Evolutionary conservation across 768 basidiomycete genomes (phyloP).

Genomic region (Calocybe gangraenosa): DNA sequence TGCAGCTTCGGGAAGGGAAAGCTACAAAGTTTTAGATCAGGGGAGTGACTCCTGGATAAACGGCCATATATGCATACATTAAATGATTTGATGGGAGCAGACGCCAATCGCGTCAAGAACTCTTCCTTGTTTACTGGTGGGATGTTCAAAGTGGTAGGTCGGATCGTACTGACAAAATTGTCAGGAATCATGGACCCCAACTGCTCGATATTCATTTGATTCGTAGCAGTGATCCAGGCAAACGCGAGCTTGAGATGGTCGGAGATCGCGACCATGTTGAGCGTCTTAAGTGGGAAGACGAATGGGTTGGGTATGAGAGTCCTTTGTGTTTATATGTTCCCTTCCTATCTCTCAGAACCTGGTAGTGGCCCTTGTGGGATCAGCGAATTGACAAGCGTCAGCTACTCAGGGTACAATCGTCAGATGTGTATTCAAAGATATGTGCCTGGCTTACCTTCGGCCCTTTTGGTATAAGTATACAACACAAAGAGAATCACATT

Average conservation of each 20-base stretch:
- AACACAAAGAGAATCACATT: no score
- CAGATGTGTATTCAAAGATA: no score
- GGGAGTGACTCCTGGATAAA: background rate
- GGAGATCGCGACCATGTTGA: conserved; percentile 11
- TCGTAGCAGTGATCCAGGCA: conserved; percentile 11
- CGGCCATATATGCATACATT: conserved; percentile 5
- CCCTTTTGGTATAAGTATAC: no score
- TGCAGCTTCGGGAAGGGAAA: conserved; percentile 7
- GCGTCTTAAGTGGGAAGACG: background rate
- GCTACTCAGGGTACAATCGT: no score
- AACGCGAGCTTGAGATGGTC: conserved; percentile 11
- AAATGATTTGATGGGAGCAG: conserved; percentile 7
- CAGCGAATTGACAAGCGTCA: no score
- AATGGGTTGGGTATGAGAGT: no score
- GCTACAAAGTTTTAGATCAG: background rate
- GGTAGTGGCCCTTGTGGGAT: no score
- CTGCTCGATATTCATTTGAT: conserved; percentile 7
- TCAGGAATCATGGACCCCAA: conserved; percentile 9
- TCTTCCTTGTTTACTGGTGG: conserved; percentile 8
- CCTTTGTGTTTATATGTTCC: no score
- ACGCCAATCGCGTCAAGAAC: conserved; percentile 4
- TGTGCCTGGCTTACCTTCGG: no score
- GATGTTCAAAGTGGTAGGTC: conserved; percentile 8
- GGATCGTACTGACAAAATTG: conserved; percentile 10
- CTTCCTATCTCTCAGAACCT: no score